Evolutionary conservation across 2,329 filamentous ascomycete genomes (phyloP).

Genomic region (Ophiostoma sp.): DNA sequence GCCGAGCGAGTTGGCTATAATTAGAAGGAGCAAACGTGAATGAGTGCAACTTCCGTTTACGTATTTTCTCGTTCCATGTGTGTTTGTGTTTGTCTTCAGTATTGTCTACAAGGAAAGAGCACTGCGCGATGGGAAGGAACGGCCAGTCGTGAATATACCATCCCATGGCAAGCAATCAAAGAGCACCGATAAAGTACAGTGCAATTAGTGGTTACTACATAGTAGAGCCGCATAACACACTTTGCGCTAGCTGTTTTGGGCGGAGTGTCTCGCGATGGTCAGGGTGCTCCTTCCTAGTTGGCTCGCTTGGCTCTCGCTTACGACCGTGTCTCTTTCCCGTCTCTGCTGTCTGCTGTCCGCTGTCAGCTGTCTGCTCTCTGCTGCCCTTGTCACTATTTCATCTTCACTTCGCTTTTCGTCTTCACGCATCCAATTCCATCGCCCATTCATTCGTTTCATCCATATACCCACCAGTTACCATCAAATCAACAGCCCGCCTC

Average conservation of each 20-base stretch:
- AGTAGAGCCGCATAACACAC: neutral
- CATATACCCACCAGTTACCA: neutral
- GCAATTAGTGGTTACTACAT: neutral
- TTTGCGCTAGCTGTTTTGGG: neutral
- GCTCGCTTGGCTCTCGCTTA: neutral
- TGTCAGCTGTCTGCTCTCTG: neutral
- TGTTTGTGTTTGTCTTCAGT: neutral
- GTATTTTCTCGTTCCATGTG: neutral
- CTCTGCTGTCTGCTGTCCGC: neutral
- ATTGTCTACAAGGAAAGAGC: neutral
- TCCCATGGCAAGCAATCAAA: neutral
- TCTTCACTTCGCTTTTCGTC: neutral
- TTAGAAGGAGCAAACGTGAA: slow-evolving; percentile 9
- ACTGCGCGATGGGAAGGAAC: neutral
- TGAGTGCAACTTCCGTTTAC: neutral
- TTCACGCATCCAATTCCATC: neutral
- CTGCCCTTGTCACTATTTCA: neutral
- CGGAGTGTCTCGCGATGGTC: neutral
- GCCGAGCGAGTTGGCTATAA: neutral
- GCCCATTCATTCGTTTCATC: neutral
- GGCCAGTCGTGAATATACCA: neutral
- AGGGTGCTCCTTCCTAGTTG: neutral
- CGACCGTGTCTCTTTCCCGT: neutral
- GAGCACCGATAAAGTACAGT: neutral
- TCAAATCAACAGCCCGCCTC: neutral